phyloP scores from a whole-genome alignment of 2,329 filamentous ascomycete species.

The Tolypocladium ophioglossoides region DNA sequence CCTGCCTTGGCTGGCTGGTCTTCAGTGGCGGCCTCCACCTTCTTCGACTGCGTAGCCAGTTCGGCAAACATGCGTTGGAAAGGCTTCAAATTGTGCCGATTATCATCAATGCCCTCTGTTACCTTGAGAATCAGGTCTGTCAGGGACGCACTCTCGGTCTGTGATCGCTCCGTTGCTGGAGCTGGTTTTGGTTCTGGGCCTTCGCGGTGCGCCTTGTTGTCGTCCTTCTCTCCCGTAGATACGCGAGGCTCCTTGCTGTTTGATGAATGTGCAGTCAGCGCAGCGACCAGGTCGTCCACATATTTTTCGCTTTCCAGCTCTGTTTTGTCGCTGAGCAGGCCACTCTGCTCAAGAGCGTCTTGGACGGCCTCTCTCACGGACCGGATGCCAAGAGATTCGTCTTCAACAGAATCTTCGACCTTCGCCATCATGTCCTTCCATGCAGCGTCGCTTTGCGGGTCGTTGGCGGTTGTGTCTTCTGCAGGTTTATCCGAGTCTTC shows the following conservation, averaged over 20 bases:
- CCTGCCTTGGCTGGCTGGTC: neutral
- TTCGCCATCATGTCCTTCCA: slow-evolving; percentile 46
- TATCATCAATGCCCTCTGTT: slow-evolving; percentile 33
- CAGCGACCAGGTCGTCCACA: slow-evolving; percentile 38
- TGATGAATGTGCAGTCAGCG: slow-evolving; percentile 27
- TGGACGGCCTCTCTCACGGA: slow-evolving; percentile 43
- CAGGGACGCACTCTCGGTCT: slow-evolving; percentile 16
- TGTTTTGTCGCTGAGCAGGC: slow-evolving; percentile 35
- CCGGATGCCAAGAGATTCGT: slow-evolving; percentile 42
- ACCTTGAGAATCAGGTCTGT: slow-evolving; percentile 43
- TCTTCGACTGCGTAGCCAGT: slow-evolving; percentile 29
- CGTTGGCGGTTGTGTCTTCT: slow-evolving; percentile 8
- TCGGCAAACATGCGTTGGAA: slow-evolving; percentile 42
- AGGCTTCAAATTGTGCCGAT: slow-evolving; percentile 28
- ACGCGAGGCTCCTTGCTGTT: slow-evolving; percentile 12
- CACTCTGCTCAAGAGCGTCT: slow-evolving; percentile 43
- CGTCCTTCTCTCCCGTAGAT: slow-evolving; percentile 5
- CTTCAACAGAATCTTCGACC: slow-evolving; percentile 46
- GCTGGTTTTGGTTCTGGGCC: neutral
- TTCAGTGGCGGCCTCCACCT: neutral
- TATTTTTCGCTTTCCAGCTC: slow-evolving; percentile 35
- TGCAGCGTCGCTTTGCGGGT: slow-evolving; percentile 23
- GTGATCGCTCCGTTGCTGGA: neutral
- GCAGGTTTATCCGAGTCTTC: slow-evolving; percentile 13
- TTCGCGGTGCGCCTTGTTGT: neutral